Evolutionary conservation across 2,329 filamentous ascomycete genomes (phyloP), one percentile per base, ranked within the genome.

Genomic region (Fusarium papillatum): DNA sequence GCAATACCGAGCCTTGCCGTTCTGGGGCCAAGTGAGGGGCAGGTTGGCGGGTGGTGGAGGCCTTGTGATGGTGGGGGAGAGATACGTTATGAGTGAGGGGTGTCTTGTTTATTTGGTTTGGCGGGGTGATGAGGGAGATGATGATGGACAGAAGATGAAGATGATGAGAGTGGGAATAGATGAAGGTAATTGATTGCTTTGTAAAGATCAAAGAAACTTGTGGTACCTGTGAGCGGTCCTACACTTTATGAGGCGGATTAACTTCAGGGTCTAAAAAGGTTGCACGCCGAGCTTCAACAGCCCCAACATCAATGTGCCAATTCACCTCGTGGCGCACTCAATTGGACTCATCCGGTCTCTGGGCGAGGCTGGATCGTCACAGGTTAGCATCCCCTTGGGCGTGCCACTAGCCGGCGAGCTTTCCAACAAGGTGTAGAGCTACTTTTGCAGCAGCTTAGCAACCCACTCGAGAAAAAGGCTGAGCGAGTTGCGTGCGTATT

Each of bases 1-100:
- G 78, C 78, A 80, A 80, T 80, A 71, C 22, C 60, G 66, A 70
- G 70, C 78, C 64, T 80, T 78, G 73, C 78, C 78, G 67, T 69
- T 74, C 78, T 72, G 55, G 71, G 77, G 50, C 48, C 69, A 72
- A 79, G 75, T 77, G 78, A 80, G 78, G 78, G 76, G 78, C 73
- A 74, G 57, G 36, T 13, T 22, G 57, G 60, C 34, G 50, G 50
- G 50, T 55, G 50, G 50, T 55, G 50, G 50, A 55, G 57, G 69
- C 36, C 36, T 59, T 6, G 59, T 48, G 64, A 36, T 74, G 75
- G 72, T 71, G 75, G 72, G 64, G 66, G 74, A 34, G 61, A 57
- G 50, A 55, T 55, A 34, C 29, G 29, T 55, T 55, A 59, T 31
- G 60, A 61, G 61, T 71, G 71, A 67, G 69, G 66, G 71, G 64